Percentiles rank a stretch among this genome's conserved stretches.
Evolutionary conservation across 2,329 filamentous ascomycete species (phyloP).

Genomic region (Zymoseptoria pseudotritici): DNA sequence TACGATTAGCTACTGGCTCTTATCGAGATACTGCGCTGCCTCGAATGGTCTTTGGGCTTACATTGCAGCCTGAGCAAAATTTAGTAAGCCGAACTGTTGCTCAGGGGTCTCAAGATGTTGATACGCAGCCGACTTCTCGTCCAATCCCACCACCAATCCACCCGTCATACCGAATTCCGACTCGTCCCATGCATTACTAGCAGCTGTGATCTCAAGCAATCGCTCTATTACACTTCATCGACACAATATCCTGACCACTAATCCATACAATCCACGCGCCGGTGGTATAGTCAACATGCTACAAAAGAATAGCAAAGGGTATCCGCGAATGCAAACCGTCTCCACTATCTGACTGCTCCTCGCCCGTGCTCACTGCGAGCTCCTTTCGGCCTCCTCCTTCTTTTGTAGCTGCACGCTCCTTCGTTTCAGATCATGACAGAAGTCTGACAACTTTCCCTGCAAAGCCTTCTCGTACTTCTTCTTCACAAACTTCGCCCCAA

Average conservation of each 20-base stretch:
- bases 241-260: not conserved
- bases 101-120: no score
- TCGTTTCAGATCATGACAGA: not conserved
- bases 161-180: no score
- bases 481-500: slow-evolving; percentile 34
- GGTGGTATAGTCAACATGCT: not conserved
- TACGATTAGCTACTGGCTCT: no score
- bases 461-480: slow-evolving; percentile 36
- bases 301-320: not conserved
- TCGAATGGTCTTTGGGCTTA: no score
- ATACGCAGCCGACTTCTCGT: no score
- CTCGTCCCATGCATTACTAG: no score
- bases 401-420: not conserved
- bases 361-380: not conserved
- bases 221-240: not conserved
- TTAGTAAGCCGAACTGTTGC: no score
- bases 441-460: slow-evolving; percentile 11
- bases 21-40: no score
- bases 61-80: no score
- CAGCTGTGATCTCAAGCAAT: not conserved
- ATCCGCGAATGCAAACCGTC: not conserved
- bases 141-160: no score
- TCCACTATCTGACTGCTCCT: not conserved
- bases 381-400: not conserved
- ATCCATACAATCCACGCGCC: not conserved